Conservation (phyloP, 305 asterid species). For the Fraxinus angustifolia region DNA sequence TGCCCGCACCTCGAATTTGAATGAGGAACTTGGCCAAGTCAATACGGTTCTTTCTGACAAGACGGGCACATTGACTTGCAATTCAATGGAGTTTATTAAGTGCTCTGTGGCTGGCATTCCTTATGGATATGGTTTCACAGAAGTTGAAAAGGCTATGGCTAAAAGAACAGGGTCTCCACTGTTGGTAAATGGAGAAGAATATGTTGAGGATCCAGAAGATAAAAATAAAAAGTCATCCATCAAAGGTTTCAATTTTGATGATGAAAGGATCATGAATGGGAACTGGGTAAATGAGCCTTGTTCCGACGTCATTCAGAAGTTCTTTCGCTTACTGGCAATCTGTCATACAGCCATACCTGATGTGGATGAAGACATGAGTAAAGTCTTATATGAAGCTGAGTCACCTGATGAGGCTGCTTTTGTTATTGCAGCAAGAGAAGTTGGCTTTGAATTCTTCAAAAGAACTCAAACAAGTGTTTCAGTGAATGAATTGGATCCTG, state of each 20-base stretch:
- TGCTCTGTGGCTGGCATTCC: slow-evolving; percentile 83
- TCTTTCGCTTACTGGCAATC: slow-evolving; percentile 71
- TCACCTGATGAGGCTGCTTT: slow-evolving; percentile 97
- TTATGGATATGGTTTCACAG: slow-evolving; percentile 75
- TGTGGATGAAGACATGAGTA: slow-evolving; percentile 59
- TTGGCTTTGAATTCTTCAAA: slow-evolving; percentile 79
- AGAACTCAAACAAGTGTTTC: slow-evolving; percentile 71
- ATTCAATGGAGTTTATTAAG: slow-evolving; percentile 93
- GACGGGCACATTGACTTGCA: slow-evolving; percentile 89
- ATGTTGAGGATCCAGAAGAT: slow-evolving; percentile 19
- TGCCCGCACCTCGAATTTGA: slow-evolving; percentile 87
- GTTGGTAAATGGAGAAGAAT: slow-evolving; percentile 37
- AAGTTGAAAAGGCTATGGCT: slow-evolving; percentile 86
- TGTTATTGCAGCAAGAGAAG: slow-evolving; percentile 88
- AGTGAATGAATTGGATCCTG: slow-evolving; percentile 58
- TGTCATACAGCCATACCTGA: slow-evolving; percentile 97
- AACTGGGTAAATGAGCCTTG: slow-evolving; percentile 63
- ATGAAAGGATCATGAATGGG: slow-evolving; percentile 64
- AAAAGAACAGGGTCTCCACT: slow-evolving; percentile 65
- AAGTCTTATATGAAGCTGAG: slow-evolving; percentile 77
- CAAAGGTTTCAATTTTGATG: slow-evolving; percentile 86
- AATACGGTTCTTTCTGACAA: slow-evolving; percentile 87
- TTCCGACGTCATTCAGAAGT: slow-evolving; percentile 59
- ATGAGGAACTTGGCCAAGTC: slow-evolving; percentile 91
- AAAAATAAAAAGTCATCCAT: slow-evolving; percentile 37